Base-by-base conservation (phyloP, 805 yeast species). In the Tetrapisispora fleetii region DNA sequence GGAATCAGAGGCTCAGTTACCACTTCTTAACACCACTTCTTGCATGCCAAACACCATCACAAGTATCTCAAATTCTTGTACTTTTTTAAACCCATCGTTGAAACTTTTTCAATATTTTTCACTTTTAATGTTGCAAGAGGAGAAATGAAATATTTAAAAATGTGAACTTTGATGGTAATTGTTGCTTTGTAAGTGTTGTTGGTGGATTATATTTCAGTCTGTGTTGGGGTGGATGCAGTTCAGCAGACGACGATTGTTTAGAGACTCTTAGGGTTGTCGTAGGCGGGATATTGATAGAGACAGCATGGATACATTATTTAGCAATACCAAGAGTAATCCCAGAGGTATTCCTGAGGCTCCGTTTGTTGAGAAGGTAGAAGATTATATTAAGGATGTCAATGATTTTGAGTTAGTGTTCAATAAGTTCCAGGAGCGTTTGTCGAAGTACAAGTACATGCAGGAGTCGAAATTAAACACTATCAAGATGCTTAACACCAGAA, bases 281-380 rank as follows among this genome's bases (percentile, higher is more conserved):
- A 11, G 35, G 4, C 5, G n/a, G 14, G 35, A 4, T 14, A 32
- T 32, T 32, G 14, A 13, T 27, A 27, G 16, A 24, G 5, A 27
- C 21, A 48, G 35, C 36, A 64, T 65, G 65, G 65, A 63, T 47
- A 54, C 66, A 1, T 21, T 63, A 17, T 56, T 54, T 50, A 79
- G 82, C 58, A 74, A 82, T 14, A 76, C 75, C 2, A 74, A 78
- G 45, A 69, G 80, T 22, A 93, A 93, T 60, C 93, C 97, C 10
- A 77, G 98, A 54, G 99, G 99, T 3, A 93, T 93, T 49, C 99
- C 99, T 7, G 85, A 86, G 61, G 99, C 99, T 1, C 96, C 95
- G 38, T 93, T 93, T 65, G 80, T 93, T 46, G 95, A 85, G 53
- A 79, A 80, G 49, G 93, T 90, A 10, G 93, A 81, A 48, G 83